Conservation (phyloP, 208 protist genomes). For the Acanthamoeba sp. region DNA sequence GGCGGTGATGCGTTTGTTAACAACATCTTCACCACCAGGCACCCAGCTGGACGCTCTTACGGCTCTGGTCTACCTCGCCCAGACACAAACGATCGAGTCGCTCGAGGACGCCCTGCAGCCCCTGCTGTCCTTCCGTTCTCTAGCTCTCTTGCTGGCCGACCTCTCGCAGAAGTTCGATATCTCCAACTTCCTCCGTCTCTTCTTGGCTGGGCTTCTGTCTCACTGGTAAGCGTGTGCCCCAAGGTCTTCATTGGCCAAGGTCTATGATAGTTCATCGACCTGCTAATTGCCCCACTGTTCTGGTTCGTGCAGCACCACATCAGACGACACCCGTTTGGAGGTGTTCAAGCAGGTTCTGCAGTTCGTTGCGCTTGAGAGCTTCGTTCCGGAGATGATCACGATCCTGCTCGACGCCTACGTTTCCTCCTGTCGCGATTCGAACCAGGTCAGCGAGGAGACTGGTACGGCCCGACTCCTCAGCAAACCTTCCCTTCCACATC, state of each 20-base stretch:
- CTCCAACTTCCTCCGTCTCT: conserved; percentile 62
- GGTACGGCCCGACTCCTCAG: too few relatives aligned
- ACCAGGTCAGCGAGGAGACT: not conserved
- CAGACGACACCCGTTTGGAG: not conserved
- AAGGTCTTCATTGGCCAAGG: too few relatives aligned
- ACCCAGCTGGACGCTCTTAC: conserved; percentile 23
- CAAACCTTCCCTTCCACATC: too few relatives aligned
- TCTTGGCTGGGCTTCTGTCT: conserved; percentile 37
- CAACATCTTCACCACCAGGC: not conserved
- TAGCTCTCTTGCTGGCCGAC: conserved; percentile 14
- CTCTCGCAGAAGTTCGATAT: conserved; percentile 38
- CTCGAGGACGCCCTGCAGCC: not conserved
- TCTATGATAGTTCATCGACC: too few relatives aligned
- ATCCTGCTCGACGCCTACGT: conserved; percentile 34
- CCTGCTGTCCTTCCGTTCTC: conserved; percentile 15
- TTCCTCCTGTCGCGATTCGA: not conserved
- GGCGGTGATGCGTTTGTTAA: not conserved
- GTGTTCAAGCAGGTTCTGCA: conserved; percentile 52
- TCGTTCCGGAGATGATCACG: conserved; percentile 25
- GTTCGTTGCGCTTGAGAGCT: conserved; percentile 6
- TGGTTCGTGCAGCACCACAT: not conserved
- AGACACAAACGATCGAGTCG: conserved; percentile 63
- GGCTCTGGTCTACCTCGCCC: conserved; percentile 31
- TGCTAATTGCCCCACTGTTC: too few relatives aligned
- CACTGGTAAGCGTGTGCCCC: not conserved